phyloP scores from a whole-genome alignment of 192 early-diverging fungal genomes.

The Coemansia sp. region DNA sequence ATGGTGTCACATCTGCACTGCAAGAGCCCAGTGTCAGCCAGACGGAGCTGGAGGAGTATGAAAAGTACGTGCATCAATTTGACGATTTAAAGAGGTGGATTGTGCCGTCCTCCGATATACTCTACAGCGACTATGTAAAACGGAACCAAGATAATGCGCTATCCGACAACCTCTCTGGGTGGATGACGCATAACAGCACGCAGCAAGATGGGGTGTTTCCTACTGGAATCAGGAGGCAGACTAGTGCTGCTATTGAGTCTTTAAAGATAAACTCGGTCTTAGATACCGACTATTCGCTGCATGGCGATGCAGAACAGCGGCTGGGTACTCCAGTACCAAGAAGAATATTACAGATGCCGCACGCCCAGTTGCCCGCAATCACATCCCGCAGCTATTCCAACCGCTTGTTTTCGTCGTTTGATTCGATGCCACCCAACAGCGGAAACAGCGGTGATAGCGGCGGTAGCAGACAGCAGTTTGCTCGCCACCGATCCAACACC shows the following conservation, averaged over 20 bases:
- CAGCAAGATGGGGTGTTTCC: neutral
- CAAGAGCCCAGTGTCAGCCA: slow-evolving; percentile 60
- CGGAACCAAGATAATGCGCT: neutral
- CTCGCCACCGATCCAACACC: slow-evolving; percentile 23
- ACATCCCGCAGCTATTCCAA: slow-evolving; percentile 13
- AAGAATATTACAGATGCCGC: neutral
- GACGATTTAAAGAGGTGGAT: slow-evolving; percentile 49
- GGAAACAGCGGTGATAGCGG: slow-evolving; percentile 1
- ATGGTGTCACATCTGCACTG: slow-evolving; percentile 50
- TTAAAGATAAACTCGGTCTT: neutral
- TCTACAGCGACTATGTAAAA: slow-evolving; percentile 42
- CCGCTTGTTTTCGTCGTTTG: slow-evolving; percentile 16
- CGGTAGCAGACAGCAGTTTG: slow-evolving; percentile 8
- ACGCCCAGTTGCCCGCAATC: slow-evolving; percentile 15
- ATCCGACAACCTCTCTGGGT: neutral
- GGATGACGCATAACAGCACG: neutral
- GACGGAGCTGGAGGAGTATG: slow-evolving; percentile 61
- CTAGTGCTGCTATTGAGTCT: neutral
- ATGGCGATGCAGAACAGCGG: slow-evolving; percentile 7
- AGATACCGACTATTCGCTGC: neutral
- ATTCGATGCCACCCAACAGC: slow-evolving; percentile 13
- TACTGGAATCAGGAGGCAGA: neutral
- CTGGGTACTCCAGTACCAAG: slow-evolving; percentile 30
- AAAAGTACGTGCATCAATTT: slow-evolving; percentile 58
- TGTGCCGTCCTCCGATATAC: slow-evolving; percentile 34